A percentile compares a stretch with the other conserved stretches of the same genome.
Conservation (phyloP, 2,329 filamentous ascomycete species). For the Gaeumannomyces tritici region DNA sequence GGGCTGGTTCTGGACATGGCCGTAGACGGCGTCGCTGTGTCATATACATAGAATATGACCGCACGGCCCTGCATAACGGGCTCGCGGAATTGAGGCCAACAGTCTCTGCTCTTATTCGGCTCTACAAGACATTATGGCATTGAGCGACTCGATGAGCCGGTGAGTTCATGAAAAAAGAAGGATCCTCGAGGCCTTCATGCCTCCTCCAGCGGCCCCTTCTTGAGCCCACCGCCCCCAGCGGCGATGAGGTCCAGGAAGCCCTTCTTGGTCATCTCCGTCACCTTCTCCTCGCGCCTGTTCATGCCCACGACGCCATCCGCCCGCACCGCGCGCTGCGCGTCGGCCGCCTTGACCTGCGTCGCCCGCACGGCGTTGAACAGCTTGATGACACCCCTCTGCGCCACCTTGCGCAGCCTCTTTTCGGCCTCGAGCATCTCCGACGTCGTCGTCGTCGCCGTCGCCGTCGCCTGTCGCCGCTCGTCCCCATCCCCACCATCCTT, state of each 20-base stretch:
- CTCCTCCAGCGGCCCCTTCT: constrained; percentile 49
- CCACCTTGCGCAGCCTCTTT: constrained; percentile 73
- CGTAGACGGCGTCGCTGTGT: background rate
- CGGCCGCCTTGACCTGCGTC: constrained; percentile 79
- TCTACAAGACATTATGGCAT: background rate
- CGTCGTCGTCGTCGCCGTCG: constrained; percentile 43
- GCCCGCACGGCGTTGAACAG: constrained; percentile 92
- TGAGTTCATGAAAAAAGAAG: too few relatives aligned
- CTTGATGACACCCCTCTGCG: constrained; percentile 88
- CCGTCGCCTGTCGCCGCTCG: constrained; percentile 27
- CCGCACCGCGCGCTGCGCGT: constrained; percentile 61
- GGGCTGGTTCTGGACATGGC: background rate
- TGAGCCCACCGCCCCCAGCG: constrained; percentile 48
- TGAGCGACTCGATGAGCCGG: too few relatives aligned
- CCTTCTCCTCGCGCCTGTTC: constrained; percentile 70
- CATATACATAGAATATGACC: background rate
- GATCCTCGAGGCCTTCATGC: constrained; percentile 21
- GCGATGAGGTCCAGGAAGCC: constrained; percentile 89
- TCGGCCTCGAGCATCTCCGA: constrained; percentile 59
- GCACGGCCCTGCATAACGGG: background rate
- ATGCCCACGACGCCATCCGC: constrained; percentile 71
- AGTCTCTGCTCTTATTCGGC: background rate
- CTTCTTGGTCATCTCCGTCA: constrained; percentile 95
- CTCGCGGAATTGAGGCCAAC: background rate
- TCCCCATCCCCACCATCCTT: constrained; percentile 9